phyloP scores from a whole-genome alignment of 1,139 yeast genomes.

The Protomyces arabidopsidicola region DNA sequence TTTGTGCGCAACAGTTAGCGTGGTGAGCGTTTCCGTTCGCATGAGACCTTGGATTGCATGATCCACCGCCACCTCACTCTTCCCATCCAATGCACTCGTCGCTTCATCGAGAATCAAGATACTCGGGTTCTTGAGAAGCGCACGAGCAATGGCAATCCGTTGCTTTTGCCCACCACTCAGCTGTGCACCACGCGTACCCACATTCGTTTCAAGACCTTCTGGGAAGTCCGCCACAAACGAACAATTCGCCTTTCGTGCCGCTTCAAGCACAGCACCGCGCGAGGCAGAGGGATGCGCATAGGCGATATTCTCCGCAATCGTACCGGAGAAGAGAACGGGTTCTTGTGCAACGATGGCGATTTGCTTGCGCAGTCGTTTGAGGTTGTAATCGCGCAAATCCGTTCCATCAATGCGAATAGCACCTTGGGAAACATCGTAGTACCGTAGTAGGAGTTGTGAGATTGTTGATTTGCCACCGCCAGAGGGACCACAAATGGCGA shows the following conservation, averaged over 20 bases:
- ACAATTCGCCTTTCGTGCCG: conserved; percentile 76
- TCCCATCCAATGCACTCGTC: conserved; percentile 56
- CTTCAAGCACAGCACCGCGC: conserved; percentile 61
- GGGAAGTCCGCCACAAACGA: conserved; percentile 60
- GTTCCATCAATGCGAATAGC: conserved; percentile 62
- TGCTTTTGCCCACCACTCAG: conserved; percentile 83
- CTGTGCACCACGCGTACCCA: conserved; percentile 84
- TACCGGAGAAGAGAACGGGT: conserved; percentile 86
- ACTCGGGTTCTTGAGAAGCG: conserved; percentile 66
- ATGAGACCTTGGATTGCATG: conserved; percentile 58
- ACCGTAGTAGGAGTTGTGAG: conserved; percentile 62
- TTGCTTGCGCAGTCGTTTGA: conserved; percentile 65
- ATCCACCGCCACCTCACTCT: conserved; percentile 77
- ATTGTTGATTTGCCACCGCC: conserved; percentile 95
- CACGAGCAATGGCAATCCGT: conserved; percentile 77
- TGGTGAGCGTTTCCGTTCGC: conserved; percentile 62
- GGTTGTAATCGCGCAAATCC: conserved; percentile 61
- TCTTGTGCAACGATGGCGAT: conserved; percentile 92
- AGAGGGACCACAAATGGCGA: conserved; percentile 92
- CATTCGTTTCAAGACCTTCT: conserved; percentile 71
- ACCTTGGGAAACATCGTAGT: conserved; percentile 74
- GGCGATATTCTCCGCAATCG: conserved; percentile 76
- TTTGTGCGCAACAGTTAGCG: conserved; percentile 89
- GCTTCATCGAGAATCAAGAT: conserved; percentile 67
- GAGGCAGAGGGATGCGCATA: conserved; percentile 64